Percentiles rank a stretch among this genome's conserved stretches.
Evolutionary conservation across 805 yeast genomes (phyloP).

Genomic region (Brettanomyces naardenensis): DNA sequence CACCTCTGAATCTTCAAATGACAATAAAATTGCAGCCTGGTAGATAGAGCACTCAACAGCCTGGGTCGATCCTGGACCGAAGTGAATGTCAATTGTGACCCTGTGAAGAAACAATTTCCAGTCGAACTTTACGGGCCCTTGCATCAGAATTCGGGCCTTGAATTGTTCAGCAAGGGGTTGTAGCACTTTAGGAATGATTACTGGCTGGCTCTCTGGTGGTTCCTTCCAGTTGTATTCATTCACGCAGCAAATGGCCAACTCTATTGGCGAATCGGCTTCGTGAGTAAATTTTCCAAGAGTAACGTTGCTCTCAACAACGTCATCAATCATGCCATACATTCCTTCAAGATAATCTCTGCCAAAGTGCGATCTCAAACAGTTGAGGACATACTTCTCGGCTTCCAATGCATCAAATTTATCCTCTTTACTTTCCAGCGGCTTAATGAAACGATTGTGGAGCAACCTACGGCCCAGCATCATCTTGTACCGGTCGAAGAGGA

Average conservation of each 20-base stretch:
- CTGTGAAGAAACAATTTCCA: constrained; percentile 40
- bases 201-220: constrained; percentile 15
- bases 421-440: not conserved
- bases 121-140: constrained; percentile 20
- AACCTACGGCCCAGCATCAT: not conserved
- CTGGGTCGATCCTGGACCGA: constrained; percentile 15
- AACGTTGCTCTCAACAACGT: not conserved
- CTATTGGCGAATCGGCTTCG: not conserved
- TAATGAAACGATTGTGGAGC: not conserved
- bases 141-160: constrained; percentile 4
- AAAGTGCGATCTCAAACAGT: not conserved
- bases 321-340: not conserved
- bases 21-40: constrained; percentile 33
- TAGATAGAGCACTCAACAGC: constrained; percentile 30
- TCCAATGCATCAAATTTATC: not conserved
- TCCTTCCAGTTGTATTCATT: constrained; percentile 14
- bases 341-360: not conserved
- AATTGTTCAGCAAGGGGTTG: constrained; percentile 6
- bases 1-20: constrained; percentile 27
- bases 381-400: not conserved
- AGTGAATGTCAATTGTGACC: constrained; percentile 25
- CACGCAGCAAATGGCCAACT: constrained; percentile 5
- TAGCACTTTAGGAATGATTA: constrained; percentile 12
- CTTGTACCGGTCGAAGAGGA: not conserved
- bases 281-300: not conserved